Base-by-base conservation (phyloP, 2,329 filamentous ascomycete species). In the Gaeumannomyces sp. region DNA sequence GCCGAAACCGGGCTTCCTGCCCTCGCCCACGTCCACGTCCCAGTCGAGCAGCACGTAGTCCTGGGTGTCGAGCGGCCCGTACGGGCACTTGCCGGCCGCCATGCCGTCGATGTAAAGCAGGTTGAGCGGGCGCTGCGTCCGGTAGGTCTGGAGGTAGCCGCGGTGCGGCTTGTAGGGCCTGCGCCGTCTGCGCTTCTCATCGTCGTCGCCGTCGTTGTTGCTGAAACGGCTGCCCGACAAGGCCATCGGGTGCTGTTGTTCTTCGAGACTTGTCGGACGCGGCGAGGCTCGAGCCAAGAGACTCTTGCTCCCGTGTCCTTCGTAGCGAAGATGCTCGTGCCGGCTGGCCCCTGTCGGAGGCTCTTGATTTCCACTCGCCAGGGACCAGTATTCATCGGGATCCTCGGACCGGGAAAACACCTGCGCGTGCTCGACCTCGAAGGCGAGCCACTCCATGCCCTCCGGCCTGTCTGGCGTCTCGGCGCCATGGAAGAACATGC, bases 341-440 rank as follows among this genome's bases (percentile, higher is more conserved):
- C 28, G 11, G 4, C 45, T 22, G 22, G 45, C 45, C 45, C 10
- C 38, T 22, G 33, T 13, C 4, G 50, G 53, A 13, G 31, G n/a
- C n/a, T 59, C 29, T 14, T 25, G 38, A 5, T 38, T 61, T 16
- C 61, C 61, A 58, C 19, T 29, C 61, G 13, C 57, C 16, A 22
- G 38, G 27, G 6, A 13, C 45, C 27, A 50, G 50, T 4, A 6
- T 45, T 59, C 56, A 3, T 62, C 35, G 38, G 4, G 29, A 5
- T 59, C 31, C 45, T 8, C 27, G 27, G 22, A 27, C 28, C 63
- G 60, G 59, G 61, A 63, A 75, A 93, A 92, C 3, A 79, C 72
- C 68, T 89, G 79, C 0, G 89, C 87, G 74, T 93, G 90, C 70
- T 93, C 89, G 4, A 89, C 82, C 72, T 93, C 90, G 71, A 92